phyloP scores from a whole-genome alignment of 208 protist species.

The Porcisia hertigi region DNA sequence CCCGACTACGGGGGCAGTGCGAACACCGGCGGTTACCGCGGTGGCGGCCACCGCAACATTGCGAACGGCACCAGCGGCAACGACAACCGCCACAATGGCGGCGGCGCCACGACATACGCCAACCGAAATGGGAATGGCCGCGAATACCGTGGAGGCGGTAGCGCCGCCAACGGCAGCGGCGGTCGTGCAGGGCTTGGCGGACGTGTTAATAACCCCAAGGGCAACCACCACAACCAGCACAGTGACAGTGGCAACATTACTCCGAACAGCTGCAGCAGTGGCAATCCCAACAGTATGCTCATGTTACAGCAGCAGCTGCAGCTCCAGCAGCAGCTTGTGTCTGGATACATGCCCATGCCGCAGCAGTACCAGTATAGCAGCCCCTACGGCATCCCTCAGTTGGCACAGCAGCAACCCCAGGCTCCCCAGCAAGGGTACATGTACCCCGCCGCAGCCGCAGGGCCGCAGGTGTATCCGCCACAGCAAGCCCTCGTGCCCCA shows the following conservation, averaged over 20 bases:
- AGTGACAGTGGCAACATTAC: conserved; percentile 25
- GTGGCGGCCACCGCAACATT: conserved; percentile 3
- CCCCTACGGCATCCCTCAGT: conserved; percentile 13
- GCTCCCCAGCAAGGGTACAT: conserved; percentile 4
- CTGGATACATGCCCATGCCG: conserved; percentile 15
- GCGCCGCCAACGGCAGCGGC: conserved; percentile 15
- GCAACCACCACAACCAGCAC: conserved; percentile 15
- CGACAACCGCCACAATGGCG: conserved; percentile 16
- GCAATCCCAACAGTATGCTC: conserved; percentile 18
- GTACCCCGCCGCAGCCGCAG: conserved; percentile 2
- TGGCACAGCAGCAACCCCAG: conserved; percentile 15
- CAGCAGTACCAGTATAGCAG: conserved; percentile 12
- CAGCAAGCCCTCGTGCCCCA: conserved; percentile 23
- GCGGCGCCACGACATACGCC: neutral
- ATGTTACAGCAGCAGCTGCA: conserved; percentile 20
- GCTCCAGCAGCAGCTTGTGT: conserved; percentile 6
- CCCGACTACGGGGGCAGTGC: conserved; percentile 37
- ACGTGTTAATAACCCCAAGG: conserved; percentile 13
- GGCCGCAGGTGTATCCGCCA: neutral
- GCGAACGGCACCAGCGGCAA: conserved; percentile 6
- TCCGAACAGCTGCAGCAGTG: conserved; percentile 19
- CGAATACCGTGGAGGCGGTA: conserved; percentile 10
- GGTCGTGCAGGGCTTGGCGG: conserved; percentile 10
- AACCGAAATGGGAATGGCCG: conserved; percentile 11
- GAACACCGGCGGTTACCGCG: conserved; percentile 29